Evolutionary conservation across 1,284 basidiomycete genomes (phyloP).

Genomic region (Coniferiporia weirii): DNA sequence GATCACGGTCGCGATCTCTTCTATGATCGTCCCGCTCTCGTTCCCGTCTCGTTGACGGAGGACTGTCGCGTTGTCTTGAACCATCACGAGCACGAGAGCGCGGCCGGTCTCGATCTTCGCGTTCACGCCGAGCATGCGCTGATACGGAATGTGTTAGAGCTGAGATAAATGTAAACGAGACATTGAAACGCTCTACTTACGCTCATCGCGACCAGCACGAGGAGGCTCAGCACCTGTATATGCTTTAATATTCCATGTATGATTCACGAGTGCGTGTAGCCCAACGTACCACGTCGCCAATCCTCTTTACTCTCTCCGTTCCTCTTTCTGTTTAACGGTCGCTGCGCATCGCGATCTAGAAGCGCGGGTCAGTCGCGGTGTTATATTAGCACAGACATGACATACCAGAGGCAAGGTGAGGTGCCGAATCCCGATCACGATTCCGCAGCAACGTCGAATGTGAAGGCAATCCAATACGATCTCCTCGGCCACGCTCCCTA

Average conservation of each 20-base stretch:
- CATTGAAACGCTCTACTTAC: conserved; percentile 36
- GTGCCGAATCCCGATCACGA: conserved; percentile 65
- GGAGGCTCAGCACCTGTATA: conserved; percentile 42
- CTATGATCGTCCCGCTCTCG: conserved; percentile 32
- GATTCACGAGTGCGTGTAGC: neutral
- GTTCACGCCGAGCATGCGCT: conserved; percentile 50
- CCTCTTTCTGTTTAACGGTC: conserved; percentile 47
- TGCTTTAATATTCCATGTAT: neutral
- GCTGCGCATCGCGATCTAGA: conserved; percentile 14
- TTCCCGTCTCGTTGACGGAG: conserved; percentile 32
- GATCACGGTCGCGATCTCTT: conserved; percentile 19
- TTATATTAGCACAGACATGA: conserved; percentile 24
- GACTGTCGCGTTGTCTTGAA: conserved; percentile 14
- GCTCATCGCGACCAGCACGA: conserved; percentile 52
- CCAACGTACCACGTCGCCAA: conserved; percentile 66
- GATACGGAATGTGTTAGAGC: conserved; percentile 15
- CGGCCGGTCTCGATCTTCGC: conserved; percentile 48
- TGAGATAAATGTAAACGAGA: neutral
- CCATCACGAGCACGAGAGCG: conserved; percentile 16
- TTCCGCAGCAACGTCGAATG: conserved; percentile 40
- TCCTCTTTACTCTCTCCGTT: conserved; percentile 69
- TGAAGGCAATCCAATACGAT: conserved; percentile 56
- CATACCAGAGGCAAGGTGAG: conserved; percentile 47
- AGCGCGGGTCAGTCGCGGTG: neutral
- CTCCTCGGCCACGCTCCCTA: conserved; percentile 38